Conservation (phyloP, 495 filamentous ascomycete species). For the Penicillium macrosclerotiorum region DNA sequence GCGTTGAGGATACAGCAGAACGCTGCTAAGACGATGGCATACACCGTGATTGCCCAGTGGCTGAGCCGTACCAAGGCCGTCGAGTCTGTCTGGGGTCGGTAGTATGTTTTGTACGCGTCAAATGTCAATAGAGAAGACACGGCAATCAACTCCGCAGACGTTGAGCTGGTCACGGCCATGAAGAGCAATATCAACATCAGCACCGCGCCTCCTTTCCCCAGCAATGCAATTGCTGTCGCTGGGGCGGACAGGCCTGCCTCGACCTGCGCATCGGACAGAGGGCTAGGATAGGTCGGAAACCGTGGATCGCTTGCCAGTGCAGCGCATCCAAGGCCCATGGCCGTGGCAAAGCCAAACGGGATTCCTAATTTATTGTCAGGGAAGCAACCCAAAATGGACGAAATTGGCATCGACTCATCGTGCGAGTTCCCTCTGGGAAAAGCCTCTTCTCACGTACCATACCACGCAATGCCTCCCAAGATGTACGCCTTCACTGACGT, state of each 20-base stretch:
- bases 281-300: conserved; percentile 55
- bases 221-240: conserved; percentile 44
- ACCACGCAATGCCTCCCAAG: conserved; percentile 50
- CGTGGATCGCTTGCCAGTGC: conserved; percentile 44
- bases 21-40: conserved; percentile 44
- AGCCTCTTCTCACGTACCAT: conserved; percentile 30
- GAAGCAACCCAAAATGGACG: too few species aligned
- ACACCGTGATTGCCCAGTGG: conserved; percentile 47
- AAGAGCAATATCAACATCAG: conserved; percentile 50
- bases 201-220: conserved; percentile 48
- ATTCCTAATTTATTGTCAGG: conserved; percentile 21
- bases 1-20: conserved; percentile 46
- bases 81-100: conserved; percentile 42
- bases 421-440: too few species aligned
- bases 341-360: conserved; percentile 50
- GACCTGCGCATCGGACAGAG: conserved; percentile 42
- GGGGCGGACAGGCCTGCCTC: conserved; percentile 44
- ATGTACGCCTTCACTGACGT: conserved; percentile 48
- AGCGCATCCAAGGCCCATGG: conserved; percentile 45
- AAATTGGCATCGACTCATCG: too few species aligned
- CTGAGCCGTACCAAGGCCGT: conserved; percentile 45
- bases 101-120: conserved; percentile 55
- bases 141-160: conserved; percentile 53
- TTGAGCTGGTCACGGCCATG: conserved; percentile 52
- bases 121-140: conserved; percentile 54